A percentile compares a stretch with the other conserved stretches of the same genome.
Conservation (phyloP, 1,284 basidiomycete species). For the Heterobasidion parviporum region DNA sequence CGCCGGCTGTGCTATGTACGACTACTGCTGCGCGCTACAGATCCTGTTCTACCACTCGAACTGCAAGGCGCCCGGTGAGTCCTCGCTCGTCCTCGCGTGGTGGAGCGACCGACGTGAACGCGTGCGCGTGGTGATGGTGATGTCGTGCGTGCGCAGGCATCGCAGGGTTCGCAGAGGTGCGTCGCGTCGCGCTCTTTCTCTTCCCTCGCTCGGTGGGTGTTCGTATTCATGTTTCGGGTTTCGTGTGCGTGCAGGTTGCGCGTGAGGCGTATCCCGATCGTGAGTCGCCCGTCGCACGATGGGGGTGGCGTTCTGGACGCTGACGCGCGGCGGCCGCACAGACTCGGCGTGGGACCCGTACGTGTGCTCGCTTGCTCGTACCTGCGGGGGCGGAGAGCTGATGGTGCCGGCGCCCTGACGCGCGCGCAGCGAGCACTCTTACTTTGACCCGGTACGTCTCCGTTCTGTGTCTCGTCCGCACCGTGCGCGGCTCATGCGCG, state of each 20-base stretch:
- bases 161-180: constrained; percentile 75
- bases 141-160: constrained; percentile 50
- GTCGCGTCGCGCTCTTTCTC: constrained; percentile 7
- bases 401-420: not conserved
- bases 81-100: not conserved
- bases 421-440: constrained; percentile 62
- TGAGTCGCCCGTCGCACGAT: constrained; percentile 29
- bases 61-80: constrained; percentile 76
- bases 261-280: constrained; percentile 88
- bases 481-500: not conserved
- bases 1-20: not conserved
- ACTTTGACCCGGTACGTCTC: constrained; percentile 68
- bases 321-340: constrained; percentile 20
- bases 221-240: not conserved
- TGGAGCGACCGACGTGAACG: not conserved
- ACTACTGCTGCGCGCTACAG: constrained; percentile 5
- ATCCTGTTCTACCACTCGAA: constrained; percentile 86
- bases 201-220: not conserved
- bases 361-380: constrained; percentile 18
- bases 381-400: not conserved
- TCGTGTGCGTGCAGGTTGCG: constrained; percentile 40
- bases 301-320: too few relatives aligned
- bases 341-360: constrained; percentile 87
- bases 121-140: not conserved
- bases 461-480: not conserved